Percentiles rank a stretch among this genome's conserved stretches.
Conservation (phyloP, 2,329 filamentous ascomycete genomes). For the Apiospora sp. region DNA sequence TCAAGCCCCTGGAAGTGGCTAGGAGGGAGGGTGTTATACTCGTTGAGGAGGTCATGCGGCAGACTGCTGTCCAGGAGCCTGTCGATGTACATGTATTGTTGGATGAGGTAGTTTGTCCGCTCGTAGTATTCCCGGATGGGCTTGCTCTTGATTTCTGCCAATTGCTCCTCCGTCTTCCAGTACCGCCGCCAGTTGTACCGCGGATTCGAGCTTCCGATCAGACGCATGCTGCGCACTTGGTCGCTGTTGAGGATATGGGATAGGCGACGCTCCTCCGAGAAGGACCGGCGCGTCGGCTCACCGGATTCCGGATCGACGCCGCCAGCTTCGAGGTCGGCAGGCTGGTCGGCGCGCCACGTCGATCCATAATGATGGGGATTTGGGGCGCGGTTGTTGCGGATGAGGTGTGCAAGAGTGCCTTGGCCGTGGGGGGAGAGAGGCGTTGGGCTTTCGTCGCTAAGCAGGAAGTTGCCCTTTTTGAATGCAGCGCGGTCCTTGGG, state of each 20-base stretch:
- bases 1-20: constrained; percentile 62
- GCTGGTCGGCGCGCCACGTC: constrained; percentile 36
- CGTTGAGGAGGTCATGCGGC: constrained; percentile 90
- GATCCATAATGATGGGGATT: constrained; percentile 38
- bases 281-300: constrained; percentile 54
- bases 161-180: constrained; percentile 80
- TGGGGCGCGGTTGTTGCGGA: constrained; percentile 39
- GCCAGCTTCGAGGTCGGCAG: constrained; percentile 36
- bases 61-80: constrained; percentile 88
- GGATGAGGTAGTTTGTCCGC: constrained; percentile 85
- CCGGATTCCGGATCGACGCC: constrained; percentile 42
- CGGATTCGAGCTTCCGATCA: constrained; percentile 90
- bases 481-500: constrained; percentile 32
- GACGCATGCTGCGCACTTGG: constrained; percentile 80
- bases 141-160: constrained; percentile 71
- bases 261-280: constrained; percentile 65
- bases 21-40: constrained; percentile 75
- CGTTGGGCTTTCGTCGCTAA: constrained; percentile 37
- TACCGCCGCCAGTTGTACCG: constrained; percentile 87
- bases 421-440: constrained; percentile 37
- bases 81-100: constrained; percentile 95
- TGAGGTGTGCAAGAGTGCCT: constrained; percentile 39
- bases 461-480: constrained; percentile 28
- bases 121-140: constrained; percentile 88
- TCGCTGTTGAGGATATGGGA: constrained; percentile 69